These are phyloP conservation scores for Phytophthora crassamura DNA, from an alignment of 352 stramenopile species.

Conservation along the genomic window DNA sequence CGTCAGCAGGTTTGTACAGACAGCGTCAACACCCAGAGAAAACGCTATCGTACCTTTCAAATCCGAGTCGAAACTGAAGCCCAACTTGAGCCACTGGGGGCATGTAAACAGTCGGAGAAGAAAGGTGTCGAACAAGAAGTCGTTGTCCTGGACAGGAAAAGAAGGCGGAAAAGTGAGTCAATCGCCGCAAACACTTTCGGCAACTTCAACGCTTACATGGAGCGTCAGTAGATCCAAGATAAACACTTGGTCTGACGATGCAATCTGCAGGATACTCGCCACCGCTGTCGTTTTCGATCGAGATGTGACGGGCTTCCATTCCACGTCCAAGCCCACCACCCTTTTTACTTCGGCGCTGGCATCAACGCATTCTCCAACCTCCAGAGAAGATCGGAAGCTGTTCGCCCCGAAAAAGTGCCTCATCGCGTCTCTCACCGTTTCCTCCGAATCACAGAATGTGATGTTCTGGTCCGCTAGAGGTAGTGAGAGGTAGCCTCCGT, in stretches of 20 bases:
- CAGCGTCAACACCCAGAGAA: too few species aligned
- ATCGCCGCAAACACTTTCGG: not conserved
- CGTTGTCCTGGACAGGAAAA: conserved; percentile 36
- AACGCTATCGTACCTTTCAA: conserved; percentile 54
- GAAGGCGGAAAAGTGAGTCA: conserved; percentile 2
- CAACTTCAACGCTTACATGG: conserved; percentile 45
- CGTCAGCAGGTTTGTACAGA: not conserved
- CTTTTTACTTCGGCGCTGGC: not conserved
- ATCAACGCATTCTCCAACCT: too few species aligned
- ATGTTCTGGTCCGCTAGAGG: conserved; percentile 28
- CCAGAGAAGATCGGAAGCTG: not conserved
- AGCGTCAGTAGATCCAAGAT: conserved; percentile 65
- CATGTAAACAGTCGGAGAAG: conserved; percentile 48
- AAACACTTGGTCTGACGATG: conserved; percentile 50
- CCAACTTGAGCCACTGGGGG: conserved; percentile 51
- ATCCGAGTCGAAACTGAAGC: conserved; percentile 75
- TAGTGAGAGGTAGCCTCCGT: conserved; percentile 37
- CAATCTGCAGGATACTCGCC: conserved; percentile 73
- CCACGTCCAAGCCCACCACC: conserved; percentile 67
- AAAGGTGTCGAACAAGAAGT: conserved; percentile 58
- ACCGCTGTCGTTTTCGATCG: conserved; percentile 39
- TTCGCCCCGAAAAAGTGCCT: conserved; percentile 35
- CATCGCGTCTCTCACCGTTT: conserved; percentile 26
- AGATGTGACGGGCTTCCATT: conserved; percentile 60
- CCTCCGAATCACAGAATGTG: conserved; percentile 53